phyloP scores from a whole-genome alignment of 2,329 filamentous ascomycete genomes.

The Nemania diffusa region DNA sequence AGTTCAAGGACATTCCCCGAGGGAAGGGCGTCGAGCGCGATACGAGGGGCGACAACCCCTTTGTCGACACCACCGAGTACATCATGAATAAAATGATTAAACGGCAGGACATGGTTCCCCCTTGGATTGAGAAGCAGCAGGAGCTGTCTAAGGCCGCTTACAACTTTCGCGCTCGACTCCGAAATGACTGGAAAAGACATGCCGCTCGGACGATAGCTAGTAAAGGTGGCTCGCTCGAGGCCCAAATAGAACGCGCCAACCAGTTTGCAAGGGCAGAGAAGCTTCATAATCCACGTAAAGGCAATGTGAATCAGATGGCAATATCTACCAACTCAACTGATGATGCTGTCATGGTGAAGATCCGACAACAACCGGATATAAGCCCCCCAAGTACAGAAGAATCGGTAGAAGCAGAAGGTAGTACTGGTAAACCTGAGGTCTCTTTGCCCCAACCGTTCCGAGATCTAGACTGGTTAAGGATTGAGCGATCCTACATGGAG shows the following conservation, averaged over 20 bases:
- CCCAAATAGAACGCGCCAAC: conserved; percentile 77
- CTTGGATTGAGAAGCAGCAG: conserved; percentile 99
- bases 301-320: conserved; percentile 58
- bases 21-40: conserved; percentile 86
- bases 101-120: conserved; percentile 92
- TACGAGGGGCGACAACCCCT: conserved; percentile 83
- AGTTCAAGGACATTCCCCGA: conserved; percentile 85
- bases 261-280: conserved; percentile 81
- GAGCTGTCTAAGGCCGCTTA: conserved; percentile 77
- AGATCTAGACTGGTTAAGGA: conserved; percentile 78
- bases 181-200: conserved; percentile 86
- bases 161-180: conserved; percentile 77
- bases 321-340: conserved; percentile 60
- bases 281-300: conserved; percentile 67
- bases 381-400: conserved; percentile 18
- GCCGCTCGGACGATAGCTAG: conserved; percentile 82
- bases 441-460: conserved; percentile 73
- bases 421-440: conserved; percentile 34
- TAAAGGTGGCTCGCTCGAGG: conserved; percentile 76
- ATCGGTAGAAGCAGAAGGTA: not conserved
- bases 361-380: conserved; percentile 50
- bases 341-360: conserved; percentile 60
- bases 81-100: conserved; percentile 99
- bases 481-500: conserved; percentile 79
- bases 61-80: conserved; percentile 96